phyloP scores from a whole-genome alignment of 331 rosid species.

The Acacia pycnantha region DNA sequence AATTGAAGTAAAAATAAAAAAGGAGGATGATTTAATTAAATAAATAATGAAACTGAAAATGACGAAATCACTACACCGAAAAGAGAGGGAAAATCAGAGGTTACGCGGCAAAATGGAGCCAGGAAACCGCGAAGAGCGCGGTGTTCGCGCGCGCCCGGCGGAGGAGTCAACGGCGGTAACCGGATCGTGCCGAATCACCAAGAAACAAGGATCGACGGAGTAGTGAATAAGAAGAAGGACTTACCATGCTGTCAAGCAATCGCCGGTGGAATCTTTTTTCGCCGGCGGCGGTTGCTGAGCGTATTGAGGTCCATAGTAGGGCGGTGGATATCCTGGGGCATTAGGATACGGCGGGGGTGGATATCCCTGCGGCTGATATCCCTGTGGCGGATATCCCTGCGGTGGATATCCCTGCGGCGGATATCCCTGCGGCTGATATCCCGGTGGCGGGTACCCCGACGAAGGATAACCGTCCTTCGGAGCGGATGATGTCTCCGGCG shows the following conservation, averaged over 20 bases:
- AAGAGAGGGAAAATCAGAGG: not conserved
- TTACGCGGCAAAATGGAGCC: not conserved
- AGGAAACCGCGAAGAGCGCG: not conserved
- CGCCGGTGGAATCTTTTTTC: constrained; percentile 8
- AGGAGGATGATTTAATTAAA: not conserved
- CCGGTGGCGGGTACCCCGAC: constrained; percentile 38
- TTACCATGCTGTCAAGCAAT: constrained; percentile 82
- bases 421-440: constrained; percentile 2
- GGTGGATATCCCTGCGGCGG: constrained; percentile 32
- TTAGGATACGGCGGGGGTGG: not conserved
- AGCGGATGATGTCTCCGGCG: constrained; percentile 33
- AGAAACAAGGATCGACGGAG: not conserved
- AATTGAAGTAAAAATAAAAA: not conserved
- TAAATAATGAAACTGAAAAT: not conserved
- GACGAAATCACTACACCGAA: not conserved
- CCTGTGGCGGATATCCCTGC: constrained; percentile 46
- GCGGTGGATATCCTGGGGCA: not conserved
- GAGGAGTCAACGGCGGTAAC: not conserved
- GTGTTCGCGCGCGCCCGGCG: not conserved
- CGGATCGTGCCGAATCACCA: constrained; percentile 23
- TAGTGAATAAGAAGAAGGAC: not conserved
- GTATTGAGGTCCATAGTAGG: constrained; percentile 57
- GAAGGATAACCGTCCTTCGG: constrained; percentile 40
- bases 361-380: not conserved
- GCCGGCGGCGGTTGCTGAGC: constrained; percentile 74